Percentiles rank a stretch among this genome's conserved stretches.
Evolutionary conservation across 2,329 filamentous ascomycete genomes (phyloP).

Genomic region (Colletotrichum theobromicola): DNA sequence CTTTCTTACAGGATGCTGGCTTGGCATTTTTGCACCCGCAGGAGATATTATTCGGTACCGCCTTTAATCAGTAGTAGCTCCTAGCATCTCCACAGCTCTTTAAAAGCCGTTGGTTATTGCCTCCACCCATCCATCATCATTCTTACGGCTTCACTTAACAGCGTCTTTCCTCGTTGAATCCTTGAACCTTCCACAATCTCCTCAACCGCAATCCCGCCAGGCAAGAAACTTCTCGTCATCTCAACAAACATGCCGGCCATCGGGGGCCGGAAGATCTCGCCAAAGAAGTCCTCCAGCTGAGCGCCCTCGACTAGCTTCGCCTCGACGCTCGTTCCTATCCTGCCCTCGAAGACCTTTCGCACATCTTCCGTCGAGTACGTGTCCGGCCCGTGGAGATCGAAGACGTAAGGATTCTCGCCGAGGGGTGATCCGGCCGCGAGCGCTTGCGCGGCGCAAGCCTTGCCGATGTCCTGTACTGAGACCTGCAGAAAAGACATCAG

Average conservation of each 20-base stretch:
- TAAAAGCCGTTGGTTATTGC: too few relatives aligned
- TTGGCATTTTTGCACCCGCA: background rate
- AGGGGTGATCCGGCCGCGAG: conserved; percentile 16
- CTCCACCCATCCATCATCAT: background rate
- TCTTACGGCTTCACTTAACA: background rate
- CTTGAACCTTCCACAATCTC: conserved; percentile 3
- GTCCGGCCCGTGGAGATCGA: conserved; percentile 33
- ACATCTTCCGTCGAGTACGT: conserved; percentile 33
- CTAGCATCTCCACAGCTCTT: too few relatives aligned
- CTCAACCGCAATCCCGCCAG: conserved; percentile 28
- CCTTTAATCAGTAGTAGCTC: background rate
- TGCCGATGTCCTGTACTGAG: conserved; percentile 32
- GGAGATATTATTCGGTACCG: background rate
- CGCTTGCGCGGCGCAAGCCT: conserved; percentile 27
- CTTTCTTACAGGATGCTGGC: background rate
- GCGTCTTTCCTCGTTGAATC: background rate
- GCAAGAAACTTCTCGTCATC: conserved; percentile 22
- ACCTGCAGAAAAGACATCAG: conserved; percentile 24
- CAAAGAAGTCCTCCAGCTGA: conserved; percentile 28
- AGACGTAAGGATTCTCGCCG: conserved; percentile 14
- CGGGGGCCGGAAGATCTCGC: conserved; percentile 23
- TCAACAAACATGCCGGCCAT: conserved; percentile 17
- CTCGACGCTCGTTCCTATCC: conserved; percentile 28
- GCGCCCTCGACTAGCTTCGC: conserved; percentile 27
- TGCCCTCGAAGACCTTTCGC: conserved; percentile 29